Percentiles rank a stretch among this genome's conserved stretches.
Conservation (phyloP, 352 stramenopile genomes). For the Phytopythium delawarense region DNA sequence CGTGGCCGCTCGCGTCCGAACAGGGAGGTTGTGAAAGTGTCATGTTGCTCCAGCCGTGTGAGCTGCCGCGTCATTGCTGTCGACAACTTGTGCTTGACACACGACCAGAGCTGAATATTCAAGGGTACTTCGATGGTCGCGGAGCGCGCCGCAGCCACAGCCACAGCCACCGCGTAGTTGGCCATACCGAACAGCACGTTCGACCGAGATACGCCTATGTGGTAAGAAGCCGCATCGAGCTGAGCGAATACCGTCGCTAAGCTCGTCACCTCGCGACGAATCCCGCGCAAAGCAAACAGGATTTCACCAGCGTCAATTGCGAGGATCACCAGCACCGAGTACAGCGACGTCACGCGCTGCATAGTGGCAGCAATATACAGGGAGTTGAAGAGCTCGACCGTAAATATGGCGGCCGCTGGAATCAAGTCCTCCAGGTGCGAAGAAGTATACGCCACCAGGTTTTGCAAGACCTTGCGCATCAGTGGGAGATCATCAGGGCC, state of each 20-base stretch:
- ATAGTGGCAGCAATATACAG: constrained; percentile 19
- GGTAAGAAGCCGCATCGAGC: no score
- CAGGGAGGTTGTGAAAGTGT: not conserved
- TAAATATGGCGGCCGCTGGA: constrained; percentile 21
- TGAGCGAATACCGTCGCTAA: no score
- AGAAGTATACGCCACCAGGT: constrained; percentile 13
- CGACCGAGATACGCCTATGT: not conserved
- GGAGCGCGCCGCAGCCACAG: not conserved
- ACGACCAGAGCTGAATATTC: not conserved
- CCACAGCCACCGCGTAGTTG: not conserved
- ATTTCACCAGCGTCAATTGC: constrained; percentile 11
- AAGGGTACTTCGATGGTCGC: not conserved
- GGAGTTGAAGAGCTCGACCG: constrained; percentile 24
- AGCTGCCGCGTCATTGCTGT: not conserved
- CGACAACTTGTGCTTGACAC: not conserved
- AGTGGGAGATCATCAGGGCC: constrained; percentile 17
- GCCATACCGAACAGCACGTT: not conserved
- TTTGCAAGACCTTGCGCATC: constrained; percentile 19
- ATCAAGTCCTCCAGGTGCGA: constrained; percentile 14
- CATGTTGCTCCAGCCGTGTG: not conserved
- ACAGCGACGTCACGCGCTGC: constrained; percentile 12
- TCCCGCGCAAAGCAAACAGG: not conserved
- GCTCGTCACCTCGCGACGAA: not conserved
- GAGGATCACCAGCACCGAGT: constrained; percentile 7
- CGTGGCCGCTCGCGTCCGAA: no score